Evolutionary conservation across 352 stramenopile species (phyloP).

Genomic region (Phytopythium ostracodes): DNA sequence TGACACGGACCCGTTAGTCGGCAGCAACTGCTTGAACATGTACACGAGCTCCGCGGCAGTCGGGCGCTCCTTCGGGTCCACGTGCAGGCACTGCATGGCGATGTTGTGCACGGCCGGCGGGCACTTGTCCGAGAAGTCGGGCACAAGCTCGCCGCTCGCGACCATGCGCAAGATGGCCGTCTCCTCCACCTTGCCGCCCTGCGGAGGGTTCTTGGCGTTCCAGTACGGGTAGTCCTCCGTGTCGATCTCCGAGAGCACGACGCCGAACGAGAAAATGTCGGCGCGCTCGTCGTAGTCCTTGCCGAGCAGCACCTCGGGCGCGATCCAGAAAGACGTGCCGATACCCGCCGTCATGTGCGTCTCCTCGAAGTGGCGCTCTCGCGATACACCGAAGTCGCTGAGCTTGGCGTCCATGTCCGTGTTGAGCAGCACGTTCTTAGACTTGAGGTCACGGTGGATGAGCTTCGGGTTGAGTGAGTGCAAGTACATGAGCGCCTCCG

Average conservation of each 20-base stretch:
- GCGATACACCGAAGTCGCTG: constrained; percentile 76
- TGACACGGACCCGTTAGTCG: constrained; percentile 1
- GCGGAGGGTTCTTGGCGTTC: constrained; percentile 44
- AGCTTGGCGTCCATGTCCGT: constrained; percentile 62
- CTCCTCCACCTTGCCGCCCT: constrained; percentile 44
- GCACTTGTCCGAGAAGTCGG: constrained; percentile 47
- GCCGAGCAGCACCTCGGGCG: constrained; percentile 54
- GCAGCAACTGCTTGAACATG: constrained; percentile 39
- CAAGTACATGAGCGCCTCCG: constrained; percentile 56
- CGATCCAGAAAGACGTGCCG: constrained; percentile 72
- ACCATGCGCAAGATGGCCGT: constrained; percentile 62
- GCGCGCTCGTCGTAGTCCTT: constrained; percentile 51
- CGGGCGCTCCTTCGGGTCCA: constrained; percentile 57
- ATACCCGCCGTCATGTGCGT: constrained; percentile 70
- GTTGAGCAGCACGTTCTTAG: constrained; percentile 32
- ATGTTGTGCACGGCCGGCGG: constrained; percentile 42
- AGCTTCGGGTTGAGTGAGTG: constrained; percentile 62
- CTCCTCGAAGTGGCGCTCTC: constrained; percentile 49
- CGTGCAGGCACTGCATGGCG: constrained; percentile 39
- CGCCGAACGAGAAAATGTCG: constrained; percentile 51
- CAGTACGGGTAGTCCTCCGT: constrained; percentile 63
- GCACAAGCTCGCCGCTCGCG: constrained; percentile 44
- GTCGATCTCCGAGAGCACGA: constrained; percentile 53
- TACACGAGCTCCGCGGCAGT: constrained; percentile 58
- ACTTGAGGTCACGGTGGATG: constrained; percentile 48